Evolutionary conservation across 495 filamentous ascomycete species (phyloP), one percentile per base, ranked within the genome.

Genomic region (Aspergillus panamensis): DNA sequence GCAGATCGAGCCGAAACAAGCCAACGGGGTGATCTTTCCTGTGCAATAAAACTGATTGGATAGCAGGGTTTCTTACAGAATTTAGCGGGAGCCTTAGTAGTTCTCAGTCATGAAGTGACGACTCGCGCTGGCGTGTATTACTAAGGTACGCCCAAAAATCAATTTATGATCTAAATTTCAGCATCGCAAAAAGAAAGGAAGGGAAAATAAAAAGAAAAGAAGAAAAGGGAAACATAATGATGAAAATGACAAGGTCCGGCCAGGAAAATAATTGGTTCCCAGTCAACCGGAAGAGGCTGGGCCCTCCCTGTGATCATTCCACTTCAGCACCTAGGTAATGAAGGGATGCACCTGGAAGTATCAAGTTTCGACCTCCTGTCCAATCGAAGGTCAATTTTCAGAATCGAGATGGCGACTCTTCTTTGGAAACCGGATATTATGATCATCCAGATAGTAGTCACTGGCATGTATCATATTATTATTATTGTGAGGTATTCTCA

Each of bases 1-100:
- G 39, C 49, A 50, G 59, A 53, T 57, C 59, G 53, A 62, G 57
- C 55, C 60, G 55, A 58, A 58, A 62, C 60, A 58, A 48, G 54
- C 31, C 51, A 58, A 62, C 58, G 33, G 51, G 47, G 35, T 62
- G 60, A 62, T 61, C 54, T 31, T 50, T 51, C 49, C 19, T 47
- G 53, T 7, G 35, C 16, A 13, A 47, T 31, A 14, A 43, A 30
- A 51, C 45, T 33, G 47, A 59, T 51, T 56, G 57, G 56, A 44
- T 19, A 31, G 30, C 7, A 58, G 29, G 29, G 16, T 44, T 19
- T 48, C 44, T 33, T 37, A 17, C 50, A 29, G 40, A 25, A 49
- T 20, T 8, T 17, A 45, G 42, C 5, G 25, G 25, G 25, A 25
- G 25, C 25, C 25, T n/a, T n/a, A n/a, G n/a, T 25, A 25, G 25